phyloP scores from a whole-genome alignment of 345 rosid genomes.

The Moringa oleifera region DNA sequence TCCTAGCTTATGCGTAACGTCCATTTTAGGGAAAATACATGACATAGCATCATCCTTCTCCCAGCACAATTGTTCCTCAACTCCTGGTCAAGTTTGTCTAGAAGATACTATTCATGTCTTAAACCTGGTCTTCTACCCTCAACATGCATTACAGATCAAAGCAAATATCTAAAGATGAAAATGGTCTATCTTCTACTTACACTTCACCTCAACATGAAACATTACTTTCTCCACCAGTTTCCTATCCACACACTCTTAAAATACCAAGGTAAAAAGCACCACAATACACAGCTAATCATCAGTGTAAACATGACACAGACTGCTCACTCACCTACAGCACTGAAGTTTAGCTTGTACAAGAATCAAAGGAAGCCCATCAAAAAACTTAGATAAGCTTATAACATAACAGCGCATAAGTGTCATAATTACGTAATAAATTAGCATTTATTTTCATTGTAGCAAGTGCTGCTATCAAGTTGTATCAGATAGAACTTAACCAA shows the following conservation, averaged over 20 bases:
- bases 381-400: too few species aligned
- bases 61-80: background rate
- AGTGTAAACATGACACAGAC: background rate
- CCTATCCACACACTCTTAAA: background rate
- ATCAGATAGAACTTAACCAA: too few species aligned
- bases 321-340: background rate
- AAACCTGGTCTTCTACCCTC: background rate
- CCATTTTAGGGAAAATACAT: too few species aligned
- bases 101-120: background rate
- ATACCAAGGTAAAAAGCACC: background rate
- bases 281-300: background rate
- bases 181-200: background rate
- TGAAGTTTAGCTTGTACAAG: background rate
- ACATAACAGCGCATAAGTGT: too few species aligned
- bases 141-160: background rate
- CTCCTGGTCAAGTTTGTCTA: background rate
- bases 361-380: too few species aligned
- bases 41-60: background rate
- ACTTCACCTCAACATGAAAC: background rate
- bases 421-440: too few species aligned
- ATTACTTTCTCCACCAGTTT: background rate
- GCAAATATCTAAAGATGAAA: background rate
- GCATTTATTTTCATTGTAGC: too few species aligned
- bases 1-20: background rate
- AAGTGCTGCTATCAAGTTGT: too few species aligned